Percentiles rank a stretch among this genome's conserved stretches.
Conservation (phyloP, 331 rosid genomes). For the Quercus lobata region DNA sequence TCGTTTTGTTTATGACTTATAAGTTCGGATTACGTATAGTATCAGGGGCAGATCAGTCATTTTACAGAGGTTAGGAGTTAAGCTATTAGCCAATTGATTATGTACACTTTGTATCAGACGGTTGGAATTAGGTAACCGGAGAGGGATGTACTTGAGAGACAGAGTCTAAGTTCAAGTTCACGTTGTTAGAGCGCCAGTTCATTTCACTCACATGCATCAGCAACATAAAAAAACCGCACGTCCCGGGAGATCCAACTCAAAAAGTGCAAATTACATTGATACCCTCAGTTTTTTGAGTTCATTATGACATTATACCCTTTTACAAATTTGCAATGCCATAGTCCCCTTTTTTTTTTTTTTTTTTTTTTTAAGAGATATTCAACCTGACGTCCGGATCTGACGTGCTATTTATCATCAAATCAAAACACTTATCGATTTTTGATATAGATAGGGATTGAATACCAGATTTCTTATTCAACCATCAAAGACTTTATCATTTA, state of each 20-base stretch:
- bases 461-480: fast-evolving
- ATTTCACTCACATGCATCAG: not conserved
- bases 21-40: too few relatives aligned
- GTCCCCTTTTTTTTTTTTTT: too few relatives aligned
- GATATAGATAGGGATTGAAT: fast-evolving
- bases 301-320: not conserved
- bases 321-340: too few relatives aligned
- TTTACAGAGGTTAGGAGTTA: not conserved
- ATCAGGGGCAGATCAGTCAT: not conserved
- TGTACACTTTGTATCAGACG: not conserved
- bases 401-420: fast-evolving
- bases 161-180: too few relatives aligned
- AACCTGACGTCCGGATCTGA: too few relatives aligned
- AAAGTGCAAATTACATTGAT: not conserved
- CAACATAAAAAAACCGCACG: not conserved
- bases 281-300: not conserved
- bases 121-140: not conserved
- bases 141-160: too few relatives aligned
- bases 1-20: too few relatives aligned
- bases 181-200: too few relatives aligned
- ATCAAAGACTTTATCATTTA: fast-evolving
- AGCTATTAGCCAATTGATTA: fast-evolving
- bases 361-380: too few relatives aligned
- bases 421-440: fast-evolving
- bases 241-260: too few relatives aligned